Evolutionary conservation across 345 rosid species (phyloP).

Genomic region (Trapa bicornis): DNA sequence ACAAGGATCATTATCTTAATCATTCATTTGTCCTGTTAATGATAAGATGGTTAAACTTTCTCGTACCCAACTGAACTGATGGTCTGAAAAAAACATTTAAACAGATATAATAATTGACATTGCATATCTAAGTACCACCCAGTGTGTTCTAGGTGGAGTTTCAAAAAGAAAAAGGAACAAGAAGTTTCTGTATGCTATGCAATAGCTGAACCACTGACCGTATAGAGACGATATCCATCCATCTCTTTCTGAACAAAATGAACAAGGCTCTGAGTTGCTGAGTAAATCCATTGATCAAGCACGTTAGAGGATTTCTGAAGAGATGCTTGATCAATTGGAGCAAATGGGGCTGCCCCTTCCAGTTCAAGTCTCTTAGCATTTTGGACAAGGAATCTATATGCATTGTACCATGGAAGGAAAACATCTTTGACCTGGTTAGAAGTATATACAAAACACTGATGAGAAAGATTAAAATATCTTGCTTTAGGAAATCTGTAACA

Average conservation of each 20-base stretch:
- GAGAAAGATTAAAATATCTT: not conserved
- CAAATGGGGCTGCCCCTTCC: constrained; percentile 65
- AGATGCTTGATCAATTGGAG: constrained; percentile 46
- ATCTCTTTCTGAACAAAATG: constrained; percentile 80
- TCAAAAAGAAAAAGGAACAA: not conserved
- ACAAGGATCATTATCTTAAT: not conserved
- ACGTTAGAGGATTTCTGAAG: constrained; percentile 69
- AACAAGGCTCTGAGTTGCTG: constrained; percentile 98
- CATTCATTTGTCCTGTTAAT: not conserved
- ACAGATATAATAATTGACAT: not conserved
- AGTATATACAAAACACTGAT: constrained; percentile 7
- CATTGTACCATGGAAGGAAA: constrained; percentile 99
- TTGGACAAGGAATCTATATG: constrained; percentile 94
- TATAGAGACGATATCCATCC: constrained; percentile 91
- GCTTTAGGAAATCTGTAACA: not conserved
- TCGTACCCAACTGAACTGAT: not conserved
- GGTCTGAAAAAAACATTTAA: not conserved
- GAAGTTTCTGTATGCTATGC: not conserved
- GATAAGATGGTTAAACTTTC: not conserved
- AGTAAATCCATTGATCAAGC: constrained; percentile 96
- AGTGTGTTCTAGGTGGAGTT: not conserved
- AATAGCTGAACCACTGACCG: constrained; percentile 33
- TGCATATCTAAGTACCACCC: not conserved
- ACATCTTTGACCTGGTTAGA: constrained; percentile 83
- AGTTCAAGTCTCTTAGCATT: constrained; percentile 92